Percentiles rank a stretch among this genome's conserved stretches.
Evolutionary conservation across 2,329 filamentous ascomycete genomes (phyloP).

Genomic region (Trichoderma sp.): DNA sequence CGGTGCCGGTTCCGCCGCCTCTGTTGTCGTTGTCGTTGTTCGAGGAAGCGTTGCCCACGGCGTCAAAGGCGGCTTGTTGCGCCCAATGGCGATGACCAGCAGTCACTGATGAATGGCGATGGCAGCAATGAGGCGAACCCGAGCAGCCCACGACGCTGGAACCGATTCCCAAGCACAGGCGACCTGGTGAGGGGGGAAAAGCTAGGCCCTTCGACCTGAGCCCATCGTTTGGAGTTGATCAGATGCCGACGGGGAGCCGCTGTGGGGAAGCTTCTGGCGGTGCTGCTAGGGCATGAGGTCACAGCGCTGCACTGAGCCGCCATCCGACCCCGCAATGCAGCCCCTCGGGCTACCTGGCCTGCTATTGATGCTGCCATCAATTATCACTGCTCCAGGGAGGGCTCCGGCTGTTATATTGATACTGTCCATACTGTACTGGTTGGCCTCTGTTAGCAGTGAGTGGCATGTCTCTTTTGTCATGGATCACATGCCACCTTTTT

Average conservation of each 20-base stretch:
- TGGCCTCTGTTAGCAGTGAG: not conserved
- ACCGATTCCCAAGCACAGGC: not conserved
- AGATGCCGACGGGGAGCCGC: constrained; percentile 15
- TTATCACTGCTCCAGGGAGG: not conserved
- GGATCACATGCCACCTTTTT: not conserved
- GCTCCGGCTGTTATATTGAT: not conserved
- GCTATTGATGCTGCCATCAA: not conserved
- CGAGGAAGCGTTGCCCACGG: not conserved
- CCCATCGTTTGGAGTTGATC: constrained; percentile 21
- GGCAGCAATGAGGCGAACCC: not conserved
- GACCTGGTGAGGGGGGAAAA: constrained; percentile 13
- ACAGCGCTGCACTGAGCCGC: constrained; percentile 5
- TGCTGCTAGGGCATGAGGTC: constrained; percentile 14
- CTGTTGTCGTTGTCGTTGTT: not conserved
- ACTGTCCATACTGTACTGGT: not conserved
- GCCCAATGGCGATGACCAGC: not conserved
- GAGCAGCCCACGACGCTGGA: not conserved
- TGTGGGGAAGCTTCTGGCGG: constrained; percentile 19
- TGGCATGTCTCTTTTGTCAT: not conserved
- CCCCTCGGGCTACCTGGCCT: not conserved
- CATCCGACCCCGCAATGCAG: constrained; percentile 2
- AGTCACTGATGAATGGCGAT: not conserved
- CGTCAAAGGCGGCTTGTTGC: not conserved
- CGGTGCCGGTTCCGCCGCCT: not conserved
- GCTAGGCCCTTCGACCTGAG: constrained; percentile 15